Evolutionary conservation across 129 eudicot species (phyloP).

Genomic region (Saussurea involucrata): DNA sequence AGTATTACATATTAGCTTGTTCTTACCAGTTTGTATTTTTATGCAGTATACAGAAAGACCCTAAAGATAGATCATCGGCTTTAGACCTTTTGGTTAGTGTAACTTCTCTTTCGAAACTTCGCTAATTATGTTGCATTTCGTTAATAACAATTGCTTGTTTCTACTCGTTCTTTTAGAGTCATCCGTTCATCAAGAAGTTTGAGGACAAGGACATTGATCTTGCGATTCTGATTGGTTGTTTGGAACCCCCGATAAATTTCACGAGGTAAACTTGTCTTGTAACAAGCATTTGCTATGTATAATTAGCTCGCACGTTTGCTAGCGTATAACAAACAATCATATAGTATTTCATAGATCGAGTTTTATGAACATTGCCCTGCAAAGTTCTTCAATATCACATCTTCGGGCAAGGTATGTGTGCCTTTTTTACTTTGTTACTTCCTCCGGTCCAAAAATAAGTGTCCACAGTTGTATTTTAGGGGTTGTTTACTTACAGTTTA

Average conservation of each 20-base stretch:
- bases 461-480: not conserved
- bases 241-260: slow-evolving; percentile 86
- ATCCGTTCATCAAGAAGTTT: slow-evolving; percentile 90
- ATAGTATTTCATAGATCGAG: not conserved
- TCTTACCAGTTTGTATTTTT: slow-evolving; percentile 10
- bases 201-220: slow-evolving; percentile 96
- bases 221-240: slow-evolving; percentile 63
- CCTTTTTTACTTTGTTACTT: not conserved
- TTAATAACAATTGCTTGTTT: slow-evolving; percentile 4
- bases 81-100: slow-evolving; percentile 80
- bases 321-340: not conserved
- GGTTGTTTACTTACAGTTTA: not conserved
- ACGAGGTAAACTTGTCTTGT: not conserved
- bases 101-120: not conserved
- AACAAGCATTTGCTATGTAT: not conserved
- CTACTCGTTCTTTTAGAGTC: slow-evolving; percentile 41
- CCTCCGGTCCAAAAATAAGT: not conserved
- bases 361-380: not conserved
- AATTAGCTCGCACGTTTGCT: not conserved
- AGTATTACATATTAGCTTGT: not conserved
- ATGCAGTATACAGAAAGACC: slow-evolving; percentile 90
- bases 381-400: not conserved
- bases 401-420: not conserved
- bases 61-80: slow-evolving; percentile 72
- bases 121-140: not conserved